phyloP scores from a whole-genome alignment of 2,329 filamentous ascomycete genomes.

The Berkeleyomyces basicola region DNA sequence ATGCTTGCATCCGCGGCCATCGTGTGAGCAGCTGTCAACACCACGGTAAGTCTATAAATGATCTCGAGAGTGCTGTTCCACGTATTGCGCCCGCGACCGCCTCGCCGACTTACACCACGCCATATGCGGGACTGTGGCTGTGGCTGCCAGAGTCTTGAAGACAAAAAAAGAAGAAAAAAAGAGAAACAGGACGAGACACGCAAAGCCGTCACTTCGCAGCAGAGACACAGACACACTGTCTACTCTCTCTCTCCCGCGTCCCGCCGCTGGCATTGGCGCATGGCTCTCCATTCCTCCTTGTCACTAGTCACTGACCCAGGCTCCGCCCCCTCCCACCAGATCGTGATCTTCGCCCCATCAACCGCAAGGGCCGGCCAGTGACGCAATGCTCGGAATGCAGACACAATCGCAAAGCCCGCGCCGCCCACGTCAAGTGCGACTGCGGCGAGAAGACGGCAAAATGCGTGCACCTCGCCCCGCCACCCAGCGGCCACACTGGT shows the following conservation, averaged over 20 bases:
- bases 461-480: constrained; percentile 42
- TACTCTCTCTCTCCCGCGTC: too few species aligned
- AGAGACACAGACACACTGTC: background rate
- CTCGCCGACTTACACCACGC: background rate
- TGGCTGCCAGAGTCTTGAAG: too few species aligned
- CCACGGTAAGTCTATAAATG: constrained; percentile 48
- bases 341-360: constrained; percentile 12
- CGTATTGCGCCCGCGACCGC: background rate
- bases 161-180: background rate
- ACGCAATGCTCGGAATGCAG: constrained; percentile 98
- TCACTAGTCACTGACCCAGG: background rate
- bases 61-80: background rate
- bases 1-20: constrained; percentile 95
- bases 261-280: background rate
- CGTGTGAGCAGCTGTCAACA: constrained; percentile 98
- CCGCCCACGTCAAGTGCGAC: constrained; percentile 90
- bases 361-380: constrained; percentile 74
- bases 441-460: constrained; percentile 82
- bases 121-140: too few species aligned
- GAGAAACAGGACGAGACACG: background rate
- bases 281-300: background rate
- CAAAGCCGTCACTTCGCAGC: background rate
- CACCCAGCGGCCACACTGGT: constrained; percentile 43
- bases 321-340: background rate
- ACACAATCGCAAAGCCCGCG: constrained; percentile 85